A percentile compares a stretch with the other conserved stretches of the same genome.
These are phyloP conservation scores for Umbilicus rupestris DNA, from an alignment of 164 flowering plant species.

Conservation along the genomic window DNA sequence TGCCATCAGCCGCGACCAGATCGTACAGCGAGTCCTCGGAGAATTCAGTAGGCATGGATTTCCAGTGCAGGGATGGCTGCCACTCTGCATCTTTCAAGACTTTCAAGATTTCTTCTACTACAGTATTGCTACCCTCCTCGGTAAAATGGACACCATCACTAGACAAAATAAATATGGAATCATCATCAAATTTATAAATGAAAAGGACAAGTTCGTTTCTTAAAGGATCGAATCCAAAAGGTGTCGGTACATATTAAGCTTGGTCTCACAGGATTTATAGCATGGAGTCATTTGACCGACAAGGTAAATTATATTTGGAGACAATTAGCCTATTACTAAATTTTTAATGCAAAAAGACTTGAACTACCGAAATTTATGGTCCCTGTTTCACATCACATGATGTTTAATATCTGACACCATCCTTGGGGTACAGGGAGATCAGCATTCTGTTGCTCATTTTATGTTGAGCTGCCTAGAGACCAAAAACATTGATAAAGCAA, in stretches of 20 bases:
- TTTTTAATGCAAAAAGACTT: background rate
- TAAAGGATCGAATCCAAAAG: background rate
- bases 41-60: slow-evolving; percentile 72
- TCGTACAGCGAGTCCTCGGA: slow-evolving; percentile 65
- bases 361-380: background rate
- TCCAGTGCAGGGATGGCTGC: slow-evolving; percentile 85
- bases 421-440: background rate
- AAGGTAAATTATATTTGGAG: background rate
- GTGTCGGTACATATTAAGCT: background rate
- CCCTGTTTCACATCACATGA: background rate
- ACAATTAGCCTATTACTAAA: background rate
- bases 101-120: slow-evolving; percentile 71
- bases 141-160: slow-evolving; percentile 93
- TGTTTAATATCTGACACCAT: background rate
- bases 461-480: no score
- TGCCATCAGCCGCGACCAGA: slow-evolving; percentile 59
- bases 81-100: slow-evolving; percentile 73
- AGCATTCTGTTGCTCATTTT: background rate
- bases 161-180: slow-evolving; percentile 5
- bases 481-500: no score
- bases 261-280: background rate
- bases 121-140: slow-evolving; percentile 75
- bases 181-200: background rate
- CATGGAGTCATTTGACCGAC: background rate
- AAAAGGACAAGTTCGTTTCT: background rate